phyloP scores from a whole-genome alignment of 75 land plant species.

The Sequoia sempervirens region DNA sequence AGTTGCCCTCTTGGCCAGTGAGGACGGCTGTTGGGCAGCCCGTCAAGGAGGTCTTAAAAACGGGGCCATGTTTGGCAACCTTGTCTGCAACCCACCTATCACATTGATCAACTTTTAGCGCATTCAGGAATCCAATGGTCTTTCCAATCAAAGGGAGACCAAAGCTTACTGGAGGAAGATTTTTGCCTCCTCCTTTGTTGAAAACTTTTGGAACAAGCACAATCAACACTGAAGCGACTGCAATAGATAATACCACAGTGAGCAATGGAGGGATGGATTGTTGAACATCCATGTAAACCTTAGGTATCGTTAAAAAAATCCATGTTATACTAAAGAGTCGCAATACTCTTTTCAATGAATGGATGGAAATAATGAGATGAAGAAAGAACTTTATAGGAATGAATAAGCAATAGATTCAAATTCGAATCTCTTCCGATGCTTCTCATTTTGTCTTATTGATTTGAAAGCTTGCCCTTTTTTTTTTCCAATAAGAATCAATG shows the following conservation, averaged over 20 bases:
- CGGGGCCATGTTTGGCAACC: constrained; percentile 15
- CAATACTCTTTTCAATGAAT: background rate
- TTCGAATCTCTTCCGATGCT: no score
- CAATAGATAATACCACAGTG: no score
- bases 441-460: no score
- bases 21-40: background rate
- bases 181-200: background rate
- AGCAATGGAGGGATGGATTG: no score
- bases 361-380: background rate
- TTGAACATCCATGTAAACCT: no score
- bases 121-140: constrained; percentile 22
- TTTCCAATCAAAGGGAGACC: constrained; percentile 42
- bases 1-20: constrained; percentile 30
- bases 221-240: background rate
- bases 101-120: constrained; percentile 10
- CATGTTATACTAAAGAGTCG: background rate
- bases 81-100: constrained; percentile 19
- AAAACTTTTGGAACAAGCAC: background rate
- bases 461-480: no score
- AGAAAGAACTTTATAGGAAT: background rate
- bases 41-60: constrained; percentile 30
- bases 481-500: no score
- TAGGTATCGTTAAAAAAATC: no score
- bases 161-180: constrained; percentile 21
- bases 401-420: background rate